Evolutionary conservation across 306 rosid genomes (phyloP).

Genomic region (Vicia faba): DNA sequence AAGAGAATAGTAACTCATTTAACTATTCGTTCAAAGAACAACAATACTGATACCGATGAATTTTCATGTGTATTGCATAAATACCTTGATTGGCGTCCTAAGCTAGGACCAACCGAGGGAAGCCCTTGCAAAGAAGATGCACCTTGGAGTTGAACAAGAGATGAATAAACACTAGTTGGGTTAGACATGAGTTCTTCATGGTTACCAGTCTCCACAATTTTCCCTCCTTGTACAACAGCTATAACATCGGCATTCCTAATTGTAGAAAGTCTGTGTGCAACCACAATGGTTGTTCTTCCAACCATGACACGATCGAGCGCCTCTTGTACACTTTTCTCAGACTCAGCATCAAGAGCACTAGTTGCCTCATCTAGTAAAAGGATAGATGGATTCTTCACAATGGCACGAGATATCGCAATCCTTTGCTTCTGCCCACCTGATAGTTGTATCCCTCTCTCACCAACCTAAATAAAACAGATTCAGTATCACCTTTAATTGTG

Average conservation of each 20-base stretch:
- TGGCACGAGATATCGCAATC: conserved; percentile 90
- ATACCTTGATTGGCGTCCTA: conserved; percentile 66
- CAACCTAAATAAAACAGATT: conserved; percentile 60
- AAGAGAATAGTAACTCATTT: not conserved
- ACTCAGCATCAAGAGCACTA: conserved; percentile 90
- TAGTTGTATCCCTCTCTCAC: conserved; percentile 95
- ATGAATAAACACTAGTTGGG: conserved; percentile 71
- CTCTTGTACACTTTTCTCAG: conserved; percentile 96
- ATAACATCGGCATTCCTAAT: conserved; percentile 82
- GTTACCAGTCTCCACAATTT: conserved; percentile 86
- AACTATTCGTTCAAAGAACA: not conserved
- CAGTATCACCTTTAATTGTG: conserved; percentile 23
- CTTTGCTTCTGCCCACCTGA: conserved; percentile 98
- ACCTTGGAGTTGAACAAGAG: conserved; percentile 80
- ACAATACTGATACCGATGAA: not conserved
- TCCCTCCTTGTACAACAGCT: conserved; percentile 85
- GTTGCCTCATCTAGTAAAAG: conserved; percentile 93
- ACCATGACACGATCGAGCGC: conserved; percentile 97
- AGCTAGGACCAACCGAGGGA: conserved; percentile 57
- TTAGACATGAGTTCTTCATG: conserved; percentile 84
- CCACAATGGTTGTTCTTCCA: conserved; percentile 88
- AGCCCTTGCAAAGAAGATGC: conserved; percentile 62
- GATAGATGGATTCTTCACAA: conserved; percentile 87
- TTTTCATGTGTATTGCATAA: not conserved
- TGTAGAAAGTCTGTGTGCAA: conserved; percentile 94